Base-by-base conservation (phyloP, 1,139 yeast species). In the Yamadazyma spencermartinsiae region DNA sequence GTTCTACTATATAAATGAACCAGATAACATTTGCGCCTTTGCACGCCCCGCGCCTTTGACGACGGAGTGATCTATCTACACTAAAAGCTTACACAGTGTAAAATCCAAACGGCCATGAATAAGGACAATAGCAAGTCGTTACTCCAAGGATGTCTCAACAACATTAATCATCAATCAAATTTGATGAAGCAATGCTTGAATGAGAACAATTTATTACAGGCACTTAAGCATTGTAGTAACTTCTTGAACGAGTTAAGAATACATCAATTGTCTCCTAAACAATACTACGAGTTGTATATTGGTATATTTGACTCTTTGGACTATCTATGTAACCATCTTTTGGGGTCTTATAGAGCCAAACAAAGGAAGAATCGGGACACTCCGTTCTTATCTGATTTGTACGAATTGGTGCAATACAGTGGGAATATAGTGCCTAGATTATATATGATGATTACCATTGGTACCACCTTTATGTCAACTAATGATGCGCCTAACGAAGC, bases 381-480 rank as follows among this genome's bases (percentile, higher is more conserved):
- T 30, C 85, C 88, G 42, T 94, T 90, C 60, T 66, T 92, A 43
- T 89, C 95, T 1, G 98, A 92, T 59, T 69, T 92, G 41, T 92
- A 92, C 57, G 98, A 92, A 56, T 72, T 92, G 58, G 98, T 92
- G 3, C 98, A 92, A 59, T 94, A 92, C 58, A 89, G 96, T 1
- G 96, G 94, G 1, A 92, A 89, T 61, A 87, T 94, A 30, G 76
- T 92, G 12, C 98, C 98, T 3, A 73, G 98, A 42, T 69, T 92
- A 40, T 92, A 94, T 58, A 72, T 94, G 65, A 89, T 92, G 98
- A 85, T 92, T 34, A 92, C 95, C 2, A 92, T 92, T 9, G 98
- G 98, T 9, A 82, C 96, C 1, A 86, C 89, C 2, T 89, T 85
- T 62, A 82, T 90, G 83, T 68, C 84, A 4, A 72, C 84, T 6